Evolutionary conservation across 805 yeast genomes (phyloP), one percentile per base, ranked within the genome.

Genomic region (Yarrowia sp.): DNA sequence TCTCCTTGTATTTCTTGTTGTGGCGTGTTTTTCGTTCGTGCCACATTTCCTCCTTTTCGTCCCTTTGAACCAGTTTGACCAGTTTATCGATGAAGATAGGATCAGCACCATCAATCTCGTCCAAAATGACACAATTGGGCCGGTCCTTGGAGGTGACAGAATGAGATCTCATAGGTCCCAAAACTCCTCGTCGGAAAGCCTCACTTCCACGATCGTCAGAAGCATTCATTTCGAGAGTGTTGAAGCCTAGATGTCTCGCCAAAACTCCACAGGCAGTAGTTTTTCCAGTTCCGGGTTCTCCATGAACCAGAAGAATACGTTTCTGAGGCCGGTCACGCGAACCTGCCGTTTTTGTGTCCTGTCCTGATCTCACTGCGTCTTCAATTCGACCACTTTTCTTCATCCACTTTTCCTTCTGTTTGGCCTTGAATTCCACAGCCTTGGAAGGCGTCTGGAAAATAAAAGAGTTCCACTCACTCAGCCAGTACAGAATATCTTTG

Each of bases 241-340:
- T 84, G 73, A 89, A 93, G 0, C 96, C 96, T 41, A 89, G 82
- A 68, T 90, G 96, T 51, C 80, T 81, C 3, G 97, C 95, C 38
- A 92, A 81, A 1, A 91, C 83, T 71, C 92, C 97, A 0, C 93
- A 90, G 1, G 92, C 86, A 0, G 95, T 84, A 0, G 98, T 92
- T 72, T 93, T 93, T 10, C 99, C 99, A 17, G 88, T 81, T 1
- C 99, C 99, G 0, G 97, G 92, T 0, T 97, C 95, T 0, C 99
- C 99, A 72, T 88, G 91, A 11, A 95, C 82, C 43, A 95, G 77
- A 21, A 95, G 72, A 0, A 95, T 80, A 68, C 84, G 87, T 62
- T 81, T 81, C 16, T 74, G 77, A 0, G 92, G 92, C 64, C 92
- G 77, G 71, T 87, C 91, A 1, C 43, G 43, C 16, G 59, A 10